These are phyloP conservation scores for Alternaria incomplexa DNA, from an alignment of 2,329 filamentous ascomycete genomes.

Conservation along the genomic window DNA sequence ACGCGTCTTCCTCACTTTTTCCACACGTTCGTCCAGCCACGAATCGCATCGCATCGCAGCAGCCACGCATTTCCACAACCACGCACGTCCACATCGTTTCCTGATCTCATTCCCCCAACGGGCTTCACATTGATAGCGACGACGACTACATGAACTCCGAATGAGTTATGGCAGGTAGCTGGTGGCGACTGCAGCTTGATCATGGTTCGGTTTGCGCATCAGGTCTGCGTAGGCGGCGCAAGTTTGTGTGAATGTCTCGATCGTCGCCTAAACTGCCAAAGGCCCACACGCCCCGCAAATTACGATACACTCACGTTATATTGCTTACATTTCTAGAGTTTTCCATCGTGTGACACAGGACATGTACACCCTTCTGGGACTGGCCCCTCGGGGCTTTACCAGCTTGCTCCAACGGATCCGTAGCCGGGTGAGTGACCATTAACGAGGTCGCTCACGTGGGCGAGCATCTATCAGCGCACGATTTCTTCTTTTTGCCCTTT, in stretches of 20 bases:
- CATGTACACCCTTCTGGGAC: neutral
- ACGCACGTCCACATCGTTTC: too few species aligned
- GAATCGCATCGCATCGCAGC: neutral
- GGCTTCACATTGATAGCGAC: too few species aligned
- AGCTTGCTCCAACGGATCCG: neutral
- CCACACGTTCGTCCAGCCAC: neutral
- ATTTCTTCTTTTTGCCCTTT: neutral
- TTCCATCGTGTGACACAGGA: neutral
- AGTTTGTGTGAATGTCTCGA: too few species aligned
- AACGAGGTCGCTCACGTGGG: neutral
- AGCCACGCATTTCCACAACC: neutral
- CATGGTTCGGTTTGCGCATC: too few species aligned
- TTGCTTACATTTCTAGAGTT: neutral
- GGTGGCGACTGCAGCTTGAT: neutral
- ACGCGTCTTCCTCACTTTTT: neutral
- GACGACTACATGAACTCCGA: neutral
- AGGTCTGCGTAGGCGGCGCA: too few species aligned
- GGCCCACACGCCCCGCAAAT: neutral
- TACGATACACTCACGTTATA: neutral
- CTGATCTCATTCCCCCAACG: too few species aligned
- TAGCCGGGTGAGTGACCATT: neutral
- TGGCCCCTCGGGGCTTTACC: neutral
- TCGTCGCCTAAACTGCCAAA: neutral
- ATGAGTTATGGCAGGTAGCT: neutral
- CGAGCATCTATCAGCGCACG: neutral